A percentile compares a stretch with the other conserved stretches of the same genome.
Evolutionary conservation across 108 stramenopile genomes (phyloP).

Genomic region (Conticribra guillardii): DNA sequence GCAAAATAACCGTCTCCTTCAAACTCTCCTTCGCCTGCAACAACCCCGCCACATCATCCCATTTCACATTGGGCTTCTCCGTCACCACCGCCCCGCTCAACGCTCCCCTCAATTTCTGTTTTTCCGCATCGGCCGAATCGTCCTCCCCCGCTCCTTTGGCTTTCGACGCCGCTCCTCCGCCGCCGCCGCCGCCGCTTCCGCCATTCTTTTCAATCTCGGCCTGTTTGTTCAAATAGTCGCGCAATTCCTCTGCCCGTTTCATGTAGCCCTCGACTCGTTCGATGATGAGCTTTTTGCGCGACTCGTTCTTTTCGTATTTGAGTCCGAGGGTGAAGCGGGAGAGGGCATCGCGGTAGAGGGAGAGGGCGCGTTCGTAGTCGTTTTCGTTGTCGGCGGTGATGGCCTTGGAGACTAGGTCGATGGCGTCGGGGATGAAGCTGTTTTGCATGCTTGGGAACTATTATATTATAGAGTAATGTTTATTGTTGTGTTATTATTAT

Average conservation of each 20-base stretch:
- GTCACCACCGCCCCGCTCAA: slow-evolving; percentile 83
- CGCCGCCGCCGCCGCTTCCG: slow-evolving; percentile 50
- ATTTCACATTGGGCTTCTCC: slow-evolving; percentile 97
- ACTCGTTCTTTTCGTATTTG: slow-evolving; percentile 98
- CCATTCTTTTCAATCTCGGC: slow-evolving; percentile 69
- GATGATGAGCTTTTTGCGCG: slow-evolving; percentile 87
- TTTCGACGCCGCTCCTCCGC: slow-evolving; percentile 55
- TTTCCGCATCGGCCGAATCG: slow-evolving; percentile 82
- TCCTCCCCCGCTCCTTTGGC: slow-evolving; percentile 46
- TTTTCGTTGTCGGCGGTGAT: slow-evolving; percentile 91
- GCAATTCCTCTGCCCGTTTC: slow-evolving; percentile 97
- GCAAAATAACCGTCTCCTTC: slow-evolving; percentile 98
- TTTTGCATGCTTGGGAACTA: slow-evolving; percentile 88
- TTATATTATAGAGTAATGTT: too few relatives aligned
- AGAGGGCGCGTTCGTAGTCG: slow-evolving; percentile 89
- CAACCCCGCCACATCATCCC: slow-evolving; percentile 99
- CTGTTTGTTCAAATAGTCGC: slow-evolving; percentile 82
- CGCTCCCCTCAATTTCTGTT: slow-evolving; percentile 80
- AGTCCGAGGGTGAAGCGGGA: slow-evolving; percentile 93
- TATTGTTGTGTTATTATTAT: too few relatives aligned
- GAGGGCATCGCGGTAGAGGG: slow-evolving; percentile 86
- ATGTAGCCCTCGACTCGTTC: slow-evolving; percentile 98
- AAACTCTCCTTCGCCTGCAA: slow-evolving; percentile 94
- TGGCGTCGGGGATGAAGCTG: slow-evolving; percentile 88
- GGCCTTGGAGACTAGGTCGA: slow-evolving; percentile 84